These are phyloP conservation scores for Licmophora abbreviata DNA, from an alignment of 108 stramenopile genomes.

Conservation along the genomic window DNA sequence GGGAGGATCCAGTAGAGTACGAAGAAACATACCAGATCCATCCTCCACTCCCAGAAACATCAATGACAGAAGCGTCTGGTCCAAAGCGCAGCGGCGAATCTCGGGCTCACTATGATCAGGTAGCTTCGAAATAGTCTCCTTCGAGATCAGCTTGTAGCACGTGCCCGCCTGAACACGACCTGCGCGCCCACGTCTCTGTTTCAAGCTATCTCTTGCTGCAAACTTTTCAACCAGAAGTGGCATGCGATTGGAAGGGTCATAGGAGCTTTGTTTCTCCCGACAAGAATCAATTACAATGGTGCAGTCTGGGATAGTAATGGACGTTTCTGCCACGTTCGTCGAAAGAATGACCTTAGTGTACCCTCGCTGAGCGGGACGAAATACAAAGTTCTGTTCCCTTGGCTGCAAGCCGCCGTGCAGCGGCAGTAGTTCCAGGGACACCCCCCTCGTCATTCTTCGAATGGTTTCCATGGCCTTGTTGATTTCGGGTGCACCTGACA, in stretches of 20 bases:
- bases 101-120: constrained; percentile 70
- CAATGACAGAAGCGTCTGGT: constrained; percentile 72
- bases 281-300: constrained; percentile 88
- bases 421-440: constrained; percentile 53
- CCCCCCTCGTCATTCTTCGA: constrained; percentile 15
- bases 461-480: constrained; percentile 47
- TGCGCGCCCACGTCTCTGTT: constrained; percentile 77
- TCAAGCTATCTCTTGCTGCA: constrained; percentile 68
- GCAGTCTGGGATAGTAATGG: constrained; percentile 93
- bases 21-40: constrained; percentile 55
- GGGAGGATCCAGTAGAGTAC: constrained; percentile 67
- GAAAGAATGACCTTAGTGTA: constrained; percentile 85
- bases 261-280: constrained; percentile 78
- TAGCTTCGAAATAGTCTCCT: constrained; percentile 32
- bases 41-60: constrained; percentile 73
- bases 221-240: constrained; percentile 73
- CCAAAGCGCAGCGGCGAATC: constrained; percentile 70
- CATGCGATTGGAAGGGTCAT: constrained; percentile 83
- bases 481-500: constrained; percentile 91
- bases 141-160: constrained; percentile 83
- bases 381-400: constrained; percentile 82
- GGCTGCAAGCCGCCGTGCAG: constrained; percentile 90
- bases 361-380: constrained; percentile 55
- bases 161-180: constrained; percentile 71
- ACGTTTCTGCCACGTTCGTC: constrained; percentile 95